Evolutionary conservation across 177 flowering plant genomes (phyloP).

Genomic region (Vitis hybrid): DNA sequence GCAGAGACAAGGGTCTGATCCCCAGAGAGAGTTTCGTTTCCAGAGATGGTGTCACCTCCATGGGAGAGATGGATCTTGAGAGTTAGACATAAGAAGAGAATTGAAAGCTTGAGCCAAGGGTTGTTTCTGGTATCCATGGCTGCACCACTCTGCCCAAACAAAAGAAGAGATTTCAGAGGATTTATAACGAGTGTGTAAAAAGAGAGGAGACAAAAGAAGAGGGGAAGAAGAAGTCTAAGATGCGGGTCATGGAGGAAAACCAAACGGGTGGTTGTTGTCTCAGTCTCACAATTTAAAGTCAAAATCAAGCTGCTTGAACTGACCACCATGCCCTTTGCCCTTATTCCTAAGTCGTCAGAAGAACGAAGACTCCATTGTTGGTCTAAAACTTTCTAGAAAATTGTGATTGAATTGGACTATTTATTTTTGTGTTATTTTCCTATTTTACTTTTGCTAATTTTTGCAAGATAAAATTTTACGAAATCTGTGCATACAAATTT

Average conservation of each 20-base stretch:
- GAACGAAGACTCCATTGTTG: too few species aligned
- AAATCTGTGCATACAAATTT: too few species aligned
- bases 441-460: too few species aligned
- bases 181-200: background rate
- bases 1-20: constrained; percentile 45
- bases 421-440: too few species aligned
- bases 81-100: constrained; percentile 19
- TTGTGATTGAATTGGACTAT: too few species aligned
- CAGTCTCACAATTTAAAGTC: background rate
- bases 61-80: constrained; percentile 8
- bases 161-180: background rate
- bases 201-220: background rate
- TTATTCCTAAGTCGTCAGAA: too few species aligned
- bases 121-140: constrained; percentile 15
- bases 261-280: background rate
- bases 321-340: background rate
- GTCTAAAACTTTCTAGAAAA: too few species aligned
- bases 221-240: too few species aligned
- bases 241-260: background rate
- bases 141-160: background rate
- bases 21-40: constrained; percentile 39
- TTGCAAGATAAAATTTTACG: too few species aligned
- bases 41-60: constrained; percentile 38
- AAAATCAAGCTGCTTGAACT: background rate
- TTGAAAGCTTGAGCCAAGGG: constrained; percentile 17